phyloP scores from a whole-genome alignment of 1,139 yeast genomes.

The Debaryomyces singareniensis region DNA sequence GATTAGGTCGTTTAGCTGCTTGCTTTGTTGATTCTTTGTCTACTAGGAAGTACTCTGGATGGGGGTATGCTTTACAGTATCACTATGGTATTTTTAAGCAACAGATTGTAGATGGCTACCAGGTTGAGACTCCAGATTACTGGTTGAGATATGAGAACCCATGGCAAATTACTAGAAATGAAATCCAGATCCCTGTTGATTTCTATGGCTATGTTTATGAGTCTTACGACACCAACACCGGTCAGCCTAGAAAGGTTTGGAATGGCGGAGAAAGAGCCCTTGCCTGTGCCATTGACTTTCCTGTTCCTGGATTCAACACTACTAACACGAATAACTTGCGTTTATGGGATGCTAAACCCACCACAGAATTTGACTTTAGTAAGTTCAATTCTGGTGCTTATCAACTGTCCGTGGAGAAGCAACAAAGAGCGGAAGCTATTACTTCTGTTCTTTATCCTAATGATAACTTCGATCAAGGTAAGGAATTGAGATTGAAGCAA shows the following conservation, averaged over 20 bases:
- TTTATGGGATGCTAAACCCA: slow-evolving; percentile 87
- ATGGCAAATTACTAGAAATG: slow-evolving; percentile 86
- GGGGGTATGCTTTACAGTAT: slow-evolving; percentile 95
- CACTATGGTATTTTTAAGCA: slow-evolving; percentile 93
- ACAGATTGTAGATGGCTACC: slow-evolving; percentile 85
- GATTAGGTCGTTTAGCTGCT: slow-evolving; percentile 91
- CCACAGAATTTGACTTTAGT: slow-evolving; percentile 85
- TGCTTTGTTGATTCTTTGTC: slow-evolving; percentile 89
- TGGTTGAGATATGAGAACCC: slow-evolving; percentile 88
- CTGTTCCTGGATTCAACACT: slow-evolving; percentile 87
- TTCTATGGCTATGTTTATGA: slow-evolving; percentile 81
- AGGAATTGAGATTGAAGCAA: slow-evolving; percentile 87
- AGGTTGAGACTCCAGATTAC: slow-evolving; percentile 90
- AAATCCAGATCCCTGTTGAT: slow-evolving; percentile 88
- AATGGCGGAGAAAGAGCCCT: slow-evolving; percentile 82
- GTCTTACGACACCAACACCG: slow-evolving; percentile 45
- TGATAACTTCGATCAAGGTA: slow-evolving; percentile 87
- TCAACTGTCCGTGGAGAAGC: slow-evolving; percentile 73
- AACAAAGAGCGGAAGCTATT: slow-evolving; percentile 85
- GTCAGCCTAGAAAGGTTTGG: slow-evolving; percentile 60
- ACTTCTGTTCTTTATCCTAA: slow-evolving; percentile 91
- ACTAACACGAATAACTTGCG: slow-evolving; percentile 82
- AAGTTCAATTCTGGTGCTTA: slow-evolving; percentile 93
- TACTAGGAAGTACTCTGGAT: slow-evolving; percentile 82
- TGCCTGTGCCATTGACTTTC: slow-evolving; percentile 91